Evolutionary conservation across 2,329 filamentous ascomycete species (phyloP), one percentile per base, ranked within the genome.

Genomic region (Biscogniauxia sp.): DNA sequence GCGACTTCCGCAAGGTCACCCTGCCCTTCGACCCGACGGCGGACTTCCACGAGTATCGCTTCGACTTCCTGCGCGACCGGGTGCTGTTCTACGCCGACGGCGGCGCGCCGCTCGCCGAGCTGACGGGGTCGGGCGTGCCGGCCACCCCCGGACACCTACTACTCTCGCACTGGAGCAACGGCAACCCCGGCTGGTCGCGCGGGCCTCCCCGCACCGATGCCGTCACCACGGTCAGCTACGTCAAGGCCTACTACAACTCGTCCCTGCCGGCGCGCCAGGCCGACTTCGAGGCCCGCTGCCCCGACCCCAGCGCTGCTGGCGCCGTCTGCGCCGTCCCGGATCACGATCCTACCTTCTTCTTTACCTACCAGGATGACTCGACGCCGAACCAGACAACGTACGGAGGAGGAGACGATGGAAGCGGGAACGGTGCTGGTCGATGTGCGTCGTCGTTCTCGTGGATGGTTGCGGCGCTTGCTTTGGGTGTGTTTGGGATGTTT

Each of bases 231-330:
- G 80, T 93, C 23, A 83, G 80, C 45, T 92, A 92, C 69, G 82
- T 92, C 60, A 92, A 91, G 73, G 88, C 87, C 0, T 94, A 93
- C 74, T 94, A 93, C 78, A 93, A 93, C 78, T 88, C 88, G 17
- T 87, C 88, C 2, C 67, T 78, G 20, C 64, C 68, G 1, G 64
- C 70, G 58, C 71, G 81, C 17, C 72, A 77, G 54, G 66, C 64
- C 15, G 79, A 81, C 61, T 79, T 76, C 67, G 60, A 57, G 3
- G 60, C 55, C 8, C 75, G 82, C 53, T 86, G 83, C 66, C 67
- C 53, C 13, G 74, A 81, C 57, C 69, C 74, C 1, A 55, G 57
- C 2, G 77, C 72, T 0, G 58, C 69, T 4, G 72, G 72, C 3
- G 76, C 80, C 0, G 72, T 84, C 1, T 87, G 85, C 65, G 60